Evolutionary conservation across 148 eudicot species (phyloP).

Genomic region (Arctostaphylos glauca): DNA sequence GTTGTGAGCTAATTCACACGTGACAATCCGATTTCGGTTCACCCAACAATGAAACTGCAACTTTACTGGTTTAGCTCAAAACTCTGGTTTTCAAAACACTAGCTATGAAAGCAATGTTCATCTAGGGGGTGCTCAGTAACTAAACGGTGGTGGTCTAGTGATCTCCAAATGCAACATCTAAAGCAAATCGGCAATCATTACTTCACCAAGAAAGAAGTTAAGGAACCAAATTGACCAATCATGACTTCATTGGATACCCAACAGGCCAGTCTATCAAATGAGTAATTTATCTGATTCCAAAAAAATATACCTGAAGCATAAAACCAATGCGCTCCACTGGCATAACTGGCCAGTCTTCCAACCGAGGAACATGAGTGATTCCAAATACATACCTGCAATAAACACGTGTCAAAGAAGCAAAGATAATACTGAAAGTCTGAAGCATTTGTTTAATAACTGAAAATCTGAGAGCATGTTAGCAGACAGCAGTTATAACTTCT

Average conservation of each 20-base stretch:
- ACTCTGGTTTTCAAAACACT: neutral
- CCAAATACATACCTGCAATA: conserved; percentile 84
- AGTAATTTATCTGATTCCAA: conserved; percentile 15
- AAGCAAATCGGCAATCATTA: neutral
- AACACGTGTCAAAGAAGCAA: neutral
- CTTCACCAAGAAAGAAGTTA: neutral
- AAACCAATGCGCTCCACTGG: conserved; percentile 90
- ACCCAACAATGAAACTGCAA: neutral
- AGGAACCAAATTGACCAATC: neutral
- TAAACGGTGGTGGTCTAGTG: neutral
- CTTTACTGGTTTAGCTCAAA: neutral
- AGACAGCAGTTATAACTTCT: neutral
- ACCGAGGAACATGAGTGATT: conserved; percentile 85
- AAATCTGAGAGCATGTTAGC: neutral
- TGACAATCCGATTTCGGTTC: neutral
- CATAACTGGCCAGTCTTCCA: conserved; percentile 99
- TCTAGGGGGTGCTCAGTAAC: neutral
- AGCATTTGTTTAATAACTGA: neutral
- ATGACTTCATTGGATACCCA: neutral
- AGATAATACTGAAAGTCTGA: conserved; percentile 12
- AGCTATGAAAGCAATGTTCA: neutral
- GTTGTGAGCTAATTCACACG: neutral
- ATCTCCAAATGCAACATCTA: neutral
- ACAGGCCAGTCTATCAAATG: conserved; percentile 13
- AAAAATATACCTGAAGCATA: conserved; percentile 68